Evolutionary conservation across 2,329 filamentous ascomycete genomes (phyloP).

Genomic region (Bimuria novae-zelandiae): DNA sequence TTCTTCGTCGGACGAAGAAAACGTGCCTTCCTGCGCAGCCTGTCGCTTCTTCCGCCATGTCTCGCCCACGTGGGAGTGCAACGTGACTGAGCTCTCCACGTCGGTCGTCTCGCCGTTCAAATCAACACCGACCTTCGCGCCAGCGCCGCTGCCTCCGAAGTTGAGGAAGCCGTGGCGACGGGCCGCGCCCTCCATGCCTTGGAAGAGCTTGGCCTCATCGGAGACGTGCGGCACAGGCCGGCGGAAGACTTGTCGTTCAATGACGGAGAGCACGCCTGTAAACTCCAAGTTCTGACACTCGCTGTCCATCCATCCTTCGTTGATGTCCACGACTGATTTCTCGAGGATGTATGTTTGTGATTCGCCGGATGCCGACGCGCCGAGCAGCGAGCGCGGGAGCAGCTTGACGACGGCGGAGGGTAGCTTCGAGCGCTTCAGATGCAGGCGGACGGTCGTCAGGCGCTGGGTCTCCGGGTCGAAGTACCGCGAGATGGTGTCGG

Average conservation of each 20-base stretch:
- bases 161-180: slow-evolving; percentile 40
- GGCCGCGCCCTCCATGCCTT: slow-evolving; percentile 37
- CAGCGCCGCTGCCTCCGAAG: slow-evolving; percentile 28
- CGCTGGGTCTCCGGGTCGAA: slow-evolving; percentile 75
- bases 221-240: slow-evolving; percentile 43
- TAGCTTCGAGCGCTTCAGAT: slow-evolving; percentile 80
- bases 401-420: slow-evolving; percentile 76
- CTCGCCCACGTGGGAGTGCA: slow-evolving; percentile 74
- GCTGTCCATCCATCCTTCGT: slow-evolving; percentile 80
- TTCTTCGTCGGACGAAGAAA: slow-evolving; percentile 47
- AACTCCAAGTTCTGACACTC: slow-evolving; percentile 83
- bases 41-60: slow-evolving; percentile 58
- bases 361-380: slow-evolving; percentile 61
- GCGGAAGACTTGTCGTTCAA: slow-evolving; percentile 74
- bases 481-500: slow-evolving; percentile 76
- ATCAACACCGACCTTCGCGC: slow-evolving; percentile 27
- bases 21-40: slow-evolving; percentile 46
- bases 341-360: slow-evolving; percentile 82
- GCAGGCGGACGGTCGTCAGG: slow-evolving; percentile 77
- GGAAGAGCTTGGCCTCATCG: slow-evolving; percentile 33
- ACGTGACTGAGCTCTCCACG: slow-evolving; percentile 74
- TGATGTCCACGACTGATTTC: slow-evolving; percentile 76
- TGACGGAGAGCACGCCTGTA: slow-evolving; percentile 76
- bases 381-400: slow-evolving; percentile 70
- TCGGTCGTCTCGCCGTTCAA: slow-evolving; percentile 58